Percentiles rank a stretch among this genome's conserved stretches.
These are phyloP conservation scores for Vitis rupestris DNA, from an alignment of 164 flowering plant species.

Conservation along the genomic window DNA sequence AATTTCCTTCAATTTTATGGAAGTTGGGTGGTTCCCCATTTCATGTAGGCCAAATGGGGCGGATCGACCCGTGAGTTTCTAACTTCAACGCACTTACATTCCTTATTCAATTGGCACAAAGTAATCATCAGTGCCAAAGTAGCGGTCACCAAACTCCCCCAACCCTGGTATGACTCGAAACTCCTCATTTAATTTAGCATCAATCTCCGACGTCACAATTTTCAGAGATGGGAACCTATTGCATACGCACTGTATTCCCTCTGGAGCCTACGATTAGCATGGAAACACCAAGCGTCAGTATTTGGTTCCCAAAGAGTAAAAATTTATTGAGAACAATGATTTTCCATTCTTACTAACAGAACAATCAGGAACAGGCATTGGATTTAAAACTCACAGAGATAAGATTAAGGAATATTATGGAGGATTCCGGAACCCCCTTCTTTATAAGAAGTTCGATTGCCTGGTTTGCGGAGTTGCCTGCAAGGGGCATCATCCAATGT, in stretches of 20 bases:
- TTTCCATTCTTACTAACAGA: too few species aligned
- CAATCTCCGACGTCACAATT: conserved; percentile 77
- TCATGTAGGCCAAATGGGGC: too few species aligned
- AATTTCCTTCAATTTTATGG: too few species aligned
- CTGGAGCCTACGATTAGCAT: conserved; percentile 53
- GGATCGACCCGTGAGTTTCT: too few species aligned
- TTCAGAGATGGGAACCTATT: conserved; percentile 59
- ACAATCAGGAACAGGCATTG: too few species aligned
- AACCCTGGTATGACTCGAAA: conserved; percentile 69
- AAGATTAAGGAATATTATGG: conserved; percentile 76
- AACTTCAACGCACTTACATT: too few species aligned
- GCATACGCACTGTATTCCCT: conserved; percentile 70
- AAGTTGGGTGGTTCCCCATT: too few species aligned
- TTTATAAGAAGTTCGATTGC: conserved; percentile 57
- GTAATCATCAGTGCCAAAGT: conserved; percentile 66
- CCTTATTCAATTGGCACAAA: too few species aligned
- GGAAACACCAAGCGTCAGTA: neutral
- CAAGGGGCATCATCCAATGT: neutral
- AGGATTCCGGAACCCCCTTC: conserved; percentile 71
- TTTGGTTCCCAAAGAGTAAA: too few species aligned
- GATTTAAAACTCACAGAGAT: conserved; percentile 55
- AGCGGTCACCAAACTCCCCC: conserved; percentile 80
- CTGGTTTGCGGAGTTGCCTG: conserved; percentile 78
- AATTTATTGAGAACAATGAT: too few species aligned
- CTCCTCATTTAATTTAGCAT: conserved; percentile 53